phyloP scores from a whole-genome alignment of 2,329 filamentous ascomycete species.

The Beauveria australis region DNA sequence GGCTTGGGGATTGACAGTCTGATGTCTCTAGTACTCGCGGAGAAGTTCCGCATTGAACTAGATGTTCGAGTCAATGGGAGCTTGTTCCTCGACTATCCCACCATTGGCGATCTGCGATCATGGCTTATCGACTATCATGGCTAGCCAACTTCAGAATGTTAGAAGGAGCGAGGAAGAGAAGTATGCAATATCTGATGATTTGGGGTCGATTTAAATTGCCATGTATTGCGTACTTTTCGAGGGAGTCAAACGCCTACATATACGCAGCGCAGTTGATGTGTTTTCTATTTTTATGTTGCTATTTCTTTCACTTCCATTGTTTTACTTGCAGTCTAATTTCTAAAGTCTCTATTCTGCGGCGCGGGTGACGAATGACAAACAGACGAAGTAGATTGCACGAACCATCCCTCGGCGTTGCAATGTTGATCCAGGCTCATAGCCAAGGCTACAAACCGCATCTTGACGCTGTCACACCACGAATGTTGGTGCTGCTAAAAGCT shows the following conservation, averaged over 20 bases:
- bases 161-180: not conserved
- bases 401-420: not conserved
- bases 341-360: not conserved
- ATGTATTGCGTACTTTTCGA: not conserved
- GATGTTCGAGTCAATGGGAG: slow-evolving; percentile 43
- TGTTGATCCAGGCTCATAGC: no score
- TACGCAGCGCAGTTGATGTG: not conserved
- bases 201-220: not conserved
- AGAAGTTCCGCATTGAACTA: slow-evolving; percentile 47
- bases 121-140: slow-evolving; percentile 28
- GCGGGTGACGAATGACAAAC: not conserved
- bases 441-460: no score
- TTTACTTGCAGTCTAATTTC: not conserved
- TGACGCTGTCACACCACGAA: no score
- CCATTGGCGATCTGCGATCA: slow-evolving; percentile 43
- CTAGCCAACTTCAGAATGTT: not conserved
- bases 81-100: slow-evolving; percentile 45
- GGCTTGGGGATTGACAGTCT: slow-evolving; percentile 53
- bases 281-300: not conserved
- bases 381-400: not conserved
- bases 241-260: not conserved
- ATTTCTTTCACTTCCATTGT: not conserved
- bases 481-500: no score
- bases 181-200: not conserved
- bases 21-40: slow-evolving; percentile 49